These are phyloP conservation scores for Bremia lactucae DNA, from an alignment of 352 stramenopile species.

Conservation along the genomic window DNA sequence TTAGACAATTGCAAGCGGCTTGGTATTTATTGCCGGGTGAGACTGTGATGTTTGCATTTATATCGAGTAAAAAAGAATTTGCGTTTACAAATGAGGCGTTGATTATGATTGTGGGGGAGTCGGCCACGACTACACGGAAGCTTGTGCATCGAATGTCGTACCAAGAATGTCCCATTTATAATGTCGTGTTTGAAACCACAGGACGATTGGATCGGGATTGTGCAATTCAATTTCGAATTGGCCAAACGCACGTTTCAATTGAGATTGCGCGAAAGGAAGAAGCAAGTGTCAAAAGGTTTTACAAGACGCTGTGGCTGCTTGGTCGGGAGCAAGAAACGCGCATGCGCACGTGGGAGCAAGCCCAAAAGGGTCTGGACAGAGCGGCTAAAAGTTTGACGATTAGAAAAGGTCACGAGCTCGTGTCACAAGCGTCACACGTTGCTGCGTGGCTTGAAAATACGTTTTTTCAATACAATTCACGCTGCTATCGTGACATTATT, in stretches of 20 bases:
- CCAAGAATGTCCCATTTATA: constrained; percentile 19
- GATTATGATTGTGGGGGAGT: constrained; percentile 27
- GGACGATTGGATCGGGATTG: constrained; percentile 47
- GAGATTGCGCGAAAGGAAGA: constrained; percentile 48
- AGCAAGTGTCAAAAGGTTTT: constrained; percentile 30
- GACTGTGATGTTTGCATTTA: constrained; percentile 39
- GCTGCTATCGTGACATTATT: constrained; percentile 27
- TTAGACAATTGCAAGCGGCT: constrained; percentile 19
- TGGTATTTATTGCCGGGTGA: constrained; percentile 33
- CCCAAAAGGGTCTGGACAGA: constrained; percentile 18
- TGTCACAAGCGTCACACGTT: constrained; percentile 15
- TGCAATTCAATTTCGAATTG: constrained; percentile 54
- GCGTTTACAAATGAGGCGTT: constrained; percentile 53
- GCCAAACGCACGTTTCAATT: constrained; percentile 26
- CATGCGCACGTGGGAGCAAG: constrained; percentile 21
- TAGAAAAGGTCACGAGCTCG: constrained; percentile 12
- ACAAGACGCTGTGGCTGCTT: constrained; percentile 39
- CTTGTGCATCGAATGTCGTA: constrained; percentile 33
- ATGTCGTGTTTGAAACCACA: constrained; percentile 43
- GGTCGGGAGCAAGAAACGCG: constrained; percentile 29
- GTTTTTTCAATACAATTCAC: constrained; percentile 22
- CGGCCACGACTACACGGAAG: constrained; percentile 34
- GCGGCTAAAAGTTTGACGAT: constrained; percentile 28
- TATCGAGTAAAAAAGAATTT: constrained; percentile 50
- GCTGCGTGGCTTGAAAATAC: constrained; percentile 24